Evolutionary conservation across 2,329 filamentous ascomycete species (phyloP).

Genomic region (Ophiocordyceps camponoti-rufipedis): DNA sequence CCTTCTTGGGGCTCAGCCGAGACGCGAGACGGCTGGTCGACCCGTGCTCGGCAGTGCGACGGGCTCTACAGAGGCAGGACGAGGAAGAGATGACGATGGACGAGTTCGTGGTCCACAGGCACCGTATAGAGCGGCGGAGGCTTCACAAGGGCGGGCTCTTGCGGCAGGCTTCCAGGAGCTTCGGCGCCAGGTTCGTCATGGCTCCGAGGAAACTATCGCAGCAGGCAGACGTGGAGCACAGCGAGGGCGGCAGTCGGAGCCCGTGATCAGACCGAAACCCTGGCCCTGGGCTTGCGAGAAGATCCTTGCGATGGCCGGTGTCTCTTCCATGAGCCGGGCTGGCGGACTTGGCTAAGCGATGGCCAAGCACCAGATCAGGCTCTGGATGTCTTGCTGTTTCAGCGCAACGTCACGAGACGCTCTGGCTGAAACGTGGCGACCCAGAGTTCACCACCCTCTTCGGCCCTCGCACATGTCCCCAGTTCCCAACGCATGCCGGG

Average conservation of each 20-base stretch:
- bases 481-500: no score
- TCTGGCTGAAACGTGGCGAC: no score
- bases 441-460: no score
- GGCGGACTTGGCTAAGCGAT: no score
- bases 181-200: constrained; percentile 9
- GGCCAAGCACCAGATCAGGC: no score
- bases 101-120: constrained; percentile 4
- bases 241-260: constrained; percentile 7
- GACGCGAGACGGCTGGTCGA: constrained; percentile 28
- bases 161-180: constrained; percentile 8
- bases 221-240: constrained; percentile 11
- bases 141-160: constrained; percentile 8
- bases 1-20: constrained; percentile 26
- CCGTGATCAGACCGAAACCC: constrained; percentile 1
- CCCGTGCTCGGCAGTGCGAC: constrained; percentile 8
- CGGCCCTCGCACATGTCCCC: no score
- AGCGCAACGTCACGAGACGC: no score
- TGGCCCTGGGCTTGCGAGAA: neutral
- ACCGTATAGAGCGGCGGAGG: constrained; percentile 3
- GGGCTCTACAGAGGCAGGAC: constrained; percentile 1
- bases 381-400: no score
- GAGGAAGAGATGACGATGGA: constrained; percentile 6
- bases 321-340: no score
- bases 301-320: no score
- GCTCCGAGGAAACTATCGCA: constrained; percentile 12